These are phyloP conservation scores for Dioszegia aurantiaca DNA, from an alignment of 768 basidiomycete species.

Conservation along the genomic window DNA sequence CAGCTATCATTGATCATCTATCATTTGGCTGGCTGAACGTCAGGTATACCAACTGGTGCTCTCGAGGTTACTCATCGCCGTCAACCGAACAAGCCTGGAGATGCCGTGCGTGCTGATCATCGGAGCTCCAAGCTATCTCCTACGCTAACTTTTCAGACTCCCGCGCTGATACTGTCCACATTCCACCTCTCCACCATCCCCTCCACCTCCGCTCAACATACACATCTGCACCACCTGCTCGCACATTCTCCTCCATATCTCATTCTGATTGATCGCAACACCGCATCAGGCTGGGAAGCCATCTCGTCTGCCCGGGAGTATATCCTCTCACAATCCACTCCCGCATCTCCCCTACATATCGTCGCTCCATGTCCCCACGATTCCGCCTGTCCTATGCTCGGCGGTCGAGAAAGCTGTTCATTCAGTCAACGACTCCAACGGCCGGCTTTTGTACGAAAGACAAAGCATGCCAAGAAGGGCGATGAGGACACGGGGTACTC, in stretches of 20 bases:
- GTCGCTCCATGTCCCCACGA: slow-evolving; percentile 82
- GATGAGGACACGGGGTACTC: slow-evolving; percentile 86
- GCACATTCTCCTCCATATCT: slow-evolving; percentile 21
- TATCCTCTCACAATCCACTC: slow-evolving; percentile 22
- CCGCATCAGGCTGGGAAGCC: slow-evolving; percentile 65
- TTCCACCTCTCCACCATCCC: slow-evolving; percentile 78
- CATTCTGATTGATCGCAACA: slow-evolving; percentile 79
- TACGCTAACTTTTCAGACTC: slow-evolving; percentile 15
- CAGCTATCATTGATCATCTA: neutral
- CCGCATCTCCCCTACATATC: slow-evolving; percentile 27
- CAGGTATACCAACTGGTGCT: slow-evolving; percentile 6
- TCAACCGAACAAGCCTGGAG: neutral
- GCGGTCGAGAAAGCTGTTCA: slow-evolving; percentile 59
- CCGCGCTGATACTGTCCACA: slow-evolving; percentile 72
- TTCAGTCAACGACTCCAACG: slow-evolving; percentile 85
- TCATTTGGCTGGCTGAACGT: too few relatives aligned
- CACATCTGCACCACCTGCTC: slow-evolving; percentile 25
- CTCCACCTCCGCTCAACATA: slow-evolving; percentile 60
- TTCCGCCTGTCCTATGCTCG: slow-evolving; percentile 67
- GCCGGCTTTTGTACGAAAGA: slow-evolving; percentile 76
- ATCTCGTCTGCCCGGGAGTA: slow-evolving; percentile 22
- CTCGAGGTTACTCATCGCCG: slow-evolving; percentile 12
- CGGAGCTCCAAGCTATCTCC: neutral
- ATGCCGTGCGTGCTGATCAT: neutral
- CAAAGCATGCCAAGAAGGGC: slow-evolving; percentile 78